phyloP scores from a whole-genome alignment of 257 asterid species.

The Handroanthus guayacan region DNA sequence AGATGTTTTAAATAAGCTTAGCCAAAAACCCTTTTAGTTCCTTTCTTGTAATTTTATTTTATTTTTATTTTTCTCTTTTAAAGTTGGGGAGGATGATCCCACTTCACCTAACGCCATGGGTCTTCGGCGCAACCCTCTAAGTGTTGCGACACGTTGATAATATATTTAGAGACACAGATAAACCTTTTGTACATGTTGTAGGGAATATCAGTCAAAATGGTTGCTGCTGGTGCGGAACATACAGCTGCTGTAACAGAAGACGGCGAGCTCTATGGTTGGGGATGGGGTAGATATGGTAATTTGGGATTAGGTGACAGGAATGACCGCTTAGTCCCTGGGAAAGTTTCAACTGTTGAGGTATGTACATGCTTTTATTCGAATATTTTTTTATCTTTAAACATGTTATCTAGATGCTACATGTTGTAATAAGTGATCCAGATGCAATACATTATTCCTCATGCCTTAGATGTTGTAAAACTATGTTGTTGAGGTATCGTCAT shows the following conservation, averaged over 20 bases:
- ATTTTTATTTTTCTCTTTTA: too few species aligned
- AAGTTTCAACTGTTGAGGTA: constrained; percentile 78
- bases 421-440: background rate
- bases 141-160: background rate
- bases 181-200: constrained; percentile 33
- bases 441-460: background rate
- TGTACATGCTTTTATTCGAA: constrained; percentile 25
- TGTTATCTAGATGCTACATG: background rate
- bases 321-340: constrained; percentile 84
- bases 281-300: constrained; percentile 99
- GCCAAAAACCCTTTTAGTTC: too few species aligned
- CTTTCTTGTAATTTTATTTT: too few species aligned
- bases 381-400: background rate
- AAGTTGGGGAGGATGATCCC: too few species aligned
- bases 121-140: too few species aligned
- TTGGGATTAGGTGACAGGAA: constrained; percentile 93
- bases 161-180: background rate
- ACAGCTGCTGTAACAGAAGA: constrained; percentile 99
- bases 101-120: too few species aligned
- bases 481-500: too few species aligned
- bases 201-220: constrained; percentile 91
- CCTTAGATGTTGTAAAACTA: background rate
- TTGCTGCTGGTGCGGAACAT: constrained; percentile 99
- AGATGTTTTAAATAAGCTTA: too few species aligned
- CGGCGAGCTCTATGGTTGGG: constrained; percentile 98